Evolutionary conservation across 2,329 filamentous ascomycete genomes (phyloP).

Genomic region (Calonectria pseudoturangicola): DNA sequence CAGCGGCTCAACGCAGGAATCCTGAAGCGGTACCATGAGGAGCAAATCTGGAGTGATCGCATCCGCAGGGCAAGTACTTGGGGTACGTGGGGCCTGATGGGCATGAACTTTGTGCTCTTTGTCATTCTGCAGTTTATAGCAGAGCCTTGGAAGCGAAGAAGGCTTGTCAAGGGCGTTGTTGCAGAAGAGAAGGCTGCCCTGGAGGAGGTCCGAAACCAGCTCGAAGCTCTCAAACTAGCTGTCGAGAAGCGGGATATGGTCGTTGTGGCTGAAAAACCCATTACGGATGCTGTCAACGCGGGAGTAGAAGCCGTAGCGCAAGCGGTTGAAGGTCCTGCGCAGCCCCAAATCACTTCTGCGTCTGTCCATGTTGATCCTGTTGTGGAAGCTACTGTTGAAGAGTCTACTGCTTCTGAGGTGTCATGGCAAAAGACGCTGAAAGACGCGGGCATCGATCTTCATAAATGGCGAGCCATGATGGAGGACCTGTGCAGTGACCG

Average conservation of each 20-base stretch:
- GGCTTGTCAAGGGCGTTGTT: conserved; percentile 89
- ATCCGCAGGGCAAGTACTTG: conserved; percentile 97
- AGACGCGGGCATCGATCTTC: conserved; percentile 64
- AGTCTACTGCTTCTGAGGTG: not conserved
- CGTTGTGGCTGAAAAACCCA: conserved; percentile 35
- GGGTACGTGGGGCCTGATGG: conserved; percentile 99
- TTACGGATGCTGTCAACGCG: conserved; percentile 40
- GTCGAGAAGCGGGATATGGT: conserved; percentile 54
- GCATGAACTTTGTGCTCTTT: conserved; percentile 93
- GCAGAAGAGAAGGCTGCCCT: conserved; percentile 81
- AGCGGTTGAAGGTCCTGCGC: conserved; percentile 28
- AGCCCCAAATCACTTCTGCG: conserved; percentile 30
- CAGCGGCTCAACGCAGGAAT: conserved; percentile 87
- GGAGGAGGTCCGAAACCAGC: conserved; percentile 68
- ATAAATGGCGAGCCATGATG: conserved; percentile 68
- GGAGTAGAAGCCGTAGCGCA: conserved; percentile 30
- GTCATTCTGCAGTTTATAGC: conserved; percentile 90
- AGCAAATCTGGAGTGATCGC: conserved; percentile 99
- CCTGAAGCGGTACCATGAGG: conserved; percentile 94
- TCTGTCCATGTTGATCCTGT: conserved; percentile 29
- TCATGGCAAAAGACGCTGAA: conserved; percentile 61
- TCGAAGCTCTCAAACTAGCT: conserved; percentile 59
- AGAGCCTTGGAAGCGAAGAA: conserved; percentile 90
- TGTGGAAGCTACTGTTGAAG: conserved; percentile 31
- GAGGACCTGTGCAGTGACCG: conserved; percentile 80